Evolutionary conservation across 164 flowering plant species (phyloP).

Genomic region (Houttuynia cordata): DNA sequence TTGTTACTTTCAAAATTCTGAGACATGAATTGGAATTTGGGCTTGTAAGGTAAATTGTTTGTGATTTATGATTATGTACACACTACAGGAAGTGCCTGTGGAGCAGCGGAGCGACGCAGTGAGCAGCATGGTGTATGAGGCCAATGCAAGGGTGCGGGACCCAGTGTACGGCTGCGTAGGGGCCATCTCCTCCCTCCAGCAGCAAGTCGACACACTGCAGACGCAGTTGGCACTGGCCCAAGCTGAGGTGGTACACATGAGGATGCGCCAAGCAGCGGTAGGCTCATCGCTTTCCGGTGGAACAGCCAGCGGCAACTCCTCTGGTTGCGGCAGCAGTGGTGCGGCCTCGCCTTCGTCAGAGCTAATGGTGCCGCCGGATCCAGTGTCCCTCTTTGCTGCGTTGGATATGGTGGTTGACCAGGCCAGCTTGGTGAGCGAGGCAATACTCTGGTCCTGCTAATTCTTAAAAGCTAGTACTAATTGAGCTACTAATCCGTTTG

Average conservation of each 20-base stretch:
- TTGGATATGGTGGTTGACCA: constrained; percentile 39
- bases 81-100: constrained; percentile 57
- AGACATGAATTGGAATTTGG: too few relatives aligned
- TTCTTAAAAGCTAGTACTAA: not conserved
- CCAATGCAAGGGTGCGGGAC: constrained; percentile 72
- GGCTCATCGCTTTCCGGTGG: constrained; percentile 5
- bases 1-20: too few relatives aligned
- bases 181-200: constrained; percentile 68
- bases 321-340: constrained; percentile 1
- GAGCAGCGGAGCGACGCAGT: constrained; percentile 70
- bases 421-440: constrained; percentile 26
- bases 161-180: constrained; percentile 84
- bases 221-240: constrained; percentile 64
- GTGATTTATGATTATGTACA: too few relatives aligned
- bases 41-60: too few relatives aligned
- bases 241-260: constrained; percentile 66
- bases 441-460: constrained; percentile 52
- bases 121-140: constrained; percentile 83
- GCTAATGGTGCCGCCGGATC: constrained; percentile 3
- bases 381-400: constrained; percentile 20
- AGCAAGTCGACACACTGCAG: constrained; percentile 53
- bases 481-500: not conserved
- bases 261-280: constrained; percentile 25
- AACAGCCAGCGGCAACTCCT: constrained; percentile 5
- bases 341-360: constrained; percentile 18